phyloP scores from a whole-genome alignment of 2,329 filamentous ascomycete species.

The Cladosporium sp. region DNA sequence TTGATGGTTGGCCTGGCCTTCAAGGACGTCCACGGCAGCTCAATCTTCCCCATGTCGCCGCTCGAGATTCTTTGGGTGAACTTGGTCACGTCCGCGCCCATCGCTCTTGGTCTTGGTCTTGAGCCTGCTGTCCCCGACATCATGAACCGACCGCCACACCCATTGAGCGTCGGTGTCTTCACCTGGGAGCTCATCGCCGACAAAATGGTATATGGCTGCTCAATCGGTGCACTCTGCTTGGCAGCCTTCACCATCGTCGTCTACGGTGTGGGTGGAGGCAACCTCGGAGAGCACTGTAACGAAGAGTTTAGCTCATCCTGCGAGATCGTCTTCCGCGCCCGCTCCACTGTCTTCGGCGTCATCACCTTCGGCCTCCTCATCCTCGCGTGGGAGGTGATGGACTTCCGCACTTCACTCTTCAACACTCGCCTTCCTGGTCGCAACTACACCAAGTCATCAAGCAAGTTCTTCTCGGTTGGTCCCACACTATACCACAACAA shows the following conservation, averaged over 20 bases:
- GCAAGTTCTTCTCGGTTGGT: conserved; percentile 23
- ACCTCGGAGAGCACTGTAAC: conserved; percentile 44
- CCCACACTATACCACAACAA: conserved; percentile 16
- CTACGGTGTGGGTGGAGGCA: conserved; percentile 41
- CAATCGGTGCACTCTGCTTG: conserved; percentile 44
- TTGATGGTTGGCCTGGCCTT: conserved; percentile 46
- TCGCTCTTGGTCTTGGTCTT: conserved; percentile 45
- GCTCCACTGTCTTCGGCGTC: conserved; percentile 44
- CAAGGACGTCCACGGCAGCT: conserved; percentile 42
- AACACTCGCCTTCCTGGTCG: conserved; percentile 11
- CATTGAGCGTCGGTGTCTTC: conserved; percentile 43
- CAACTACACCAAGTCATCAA: conserved; percentile 10
- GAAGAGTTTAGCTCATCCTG: conserved; percentile 41
- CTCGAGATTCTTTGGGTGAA: conserved; percentile 49
- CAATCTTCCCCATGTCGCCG: conserved; percentile 44
- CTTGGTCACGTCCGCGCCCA: conserved; percentile 46
- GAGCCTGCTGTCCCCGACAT: conserved; percentile 45
- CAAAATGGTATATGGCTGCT: conserved; percentile 47
- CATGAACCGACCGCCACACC: conserved; percentile 45
- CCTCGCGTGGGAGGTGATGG: conserved; percentile 46
- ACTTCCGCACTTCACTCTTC: conserved; percentile 25
- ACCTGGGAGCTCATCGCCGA: conserved; percentile 44
- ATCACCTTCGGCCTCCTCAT: conserved; percentile 44
- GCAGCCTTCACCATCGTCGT: conserved; percentile 43
- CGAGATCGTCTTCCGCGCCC: conserved; percentile 42